phyloP scores from a whole-genome alignment of 164 flowering plant genomes.

The Chimonanthus salicifolius region DNA sequence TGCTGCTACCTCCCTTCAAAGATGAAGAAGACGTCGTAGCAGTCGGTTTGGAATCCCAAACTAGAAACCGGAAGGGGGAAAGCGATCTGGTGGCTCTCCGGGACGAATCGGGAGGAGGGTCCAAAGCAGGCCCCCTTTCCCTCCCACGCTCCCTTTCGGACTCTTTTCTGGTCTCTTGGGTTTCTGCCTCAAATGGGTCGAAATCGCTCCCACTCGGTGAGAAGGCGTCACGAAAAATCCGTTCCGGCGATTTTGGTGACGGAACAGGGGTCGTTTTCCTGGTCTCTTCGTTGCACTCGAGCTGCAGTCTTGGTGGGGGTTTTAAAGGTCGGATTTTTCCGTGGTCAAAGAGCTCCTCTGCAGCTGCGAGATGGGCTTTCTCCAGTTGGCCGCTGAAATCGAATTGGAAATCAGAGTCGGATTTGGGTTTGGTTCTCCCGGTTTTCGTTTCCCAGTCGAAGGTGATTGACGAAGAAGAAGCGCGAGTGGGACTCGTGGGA shows the following conservation, averaged over 20 bases:
- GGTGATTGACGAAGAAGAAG: slow-evolving; percentile 17
- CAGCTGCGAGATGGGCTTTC: slow-evolving; percentile 27
- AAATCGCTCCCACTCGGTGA: slow-evolving; percentile 38
- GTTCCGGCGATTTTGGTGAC: slow-evolving; percentile 28
- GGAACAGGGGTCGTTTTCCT: slow-evolving; percentile 15
- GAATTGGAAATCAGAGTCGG: slow-evolving; percentile 51
- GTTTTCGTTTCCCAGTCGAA: slow-evolving; percentile 49
- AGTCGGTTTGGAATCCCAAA: slow-evolving; percentile 1
- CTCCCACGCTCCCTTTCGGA: slow-evolving; percentile 37
- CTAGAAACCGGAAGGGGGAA: slow-evolving; percentile 49
- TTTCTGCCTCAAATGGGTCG: slow-evolving; percentile 25
- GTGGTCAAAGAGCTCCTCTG: slow-evolving; percentile 71
- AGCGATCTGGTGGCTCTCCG: slow-evolving; percentile 56
- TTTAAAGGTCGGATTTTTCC: slow-evolving; percentile 54
- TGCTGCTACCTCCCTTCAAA: slow-evolving; percentile 14
- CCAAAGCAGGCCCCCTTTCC: slow-evolving; percentile 19
- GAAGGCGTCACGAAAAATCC: slow-evolving; percentile 31
- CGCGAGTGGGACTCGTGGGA: slow-evolving; percentile 32
- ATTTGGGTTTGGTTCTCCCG: slow-evolving; percentile 32
- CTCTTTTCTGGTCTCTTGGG: slow-evolving; percentile 16
- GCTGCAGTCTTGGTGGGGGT: slow-evolving; percentile 36
- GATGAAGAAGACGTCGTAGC: neutral
- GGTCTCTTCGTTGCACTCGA: slow-evolving; percentile 14
- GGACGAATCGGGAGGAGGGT: slow-evolving; percentile 17
- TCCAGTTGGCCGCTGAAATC: slow-evolving; percentile 41